Percentiles rank a stretch among this genome's conserved stretches.
These are phyloP conservation scores for Plantago coronopus DNA, from an alignment of 305 asterid genomes.

Conservation along the genomic window DNA sequence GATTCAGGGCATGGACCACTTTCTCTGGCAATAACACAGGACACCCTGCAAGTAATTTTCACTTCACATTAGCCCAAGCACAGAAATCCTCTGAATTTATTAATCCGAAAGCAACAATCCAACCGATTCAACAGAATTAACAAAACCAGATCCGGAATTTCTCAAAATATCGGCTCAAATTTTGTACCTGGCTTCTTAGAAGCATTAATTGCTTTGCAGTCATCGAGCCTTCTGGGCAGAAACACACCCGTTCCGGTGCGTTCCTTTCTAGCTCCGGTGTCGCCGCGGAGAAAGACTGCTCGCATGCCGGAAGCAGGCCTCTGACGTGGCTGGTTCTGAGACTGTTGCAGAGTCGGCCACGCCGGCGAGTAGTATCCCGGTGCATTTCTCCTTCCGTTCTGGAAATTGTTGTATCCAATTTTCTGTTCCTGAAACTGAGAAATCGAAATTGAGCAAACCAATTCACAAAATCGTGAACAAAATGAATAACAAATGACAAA, in stretches of 20 bases:
- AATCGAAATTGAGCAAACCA: conserved; percentile 33
- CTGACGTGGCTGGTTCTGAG: conserved; percentile 33
- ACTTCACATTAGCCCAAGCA: not conserved
- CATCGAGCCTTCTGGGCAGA: conserved; percentile 50
- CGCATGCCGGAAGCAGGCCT: conserved; percentile 51
- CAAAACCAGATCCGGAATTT: not conserved
- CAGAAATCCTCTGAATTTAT: conserved; percentile 8
- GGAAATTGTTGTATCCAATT: conserved; percentile 26
- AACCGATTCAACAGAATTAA: not conserved
- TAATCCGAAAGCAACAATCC: not conserved
- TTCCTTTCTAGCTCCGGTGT: conserved; percentile 45
- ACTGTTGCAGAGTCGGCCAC: conserved; percentile 54
- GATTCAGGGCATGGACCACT: conserved; percentile 64
- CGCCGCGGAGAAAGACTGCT: conserved; percentile 58
- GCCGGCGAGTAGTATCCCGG: conserved; percentile 29
- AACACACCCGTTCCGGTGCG: conserved; percentile 90
- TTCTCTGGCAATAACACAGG: conserved; percentile 58
- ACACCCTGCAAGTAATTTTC: conserved; percentile 31
- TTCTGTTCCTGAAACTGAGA: conserved; percentile 29
- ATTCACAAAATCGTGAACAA: not conserved
- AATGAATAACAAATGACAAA: too few relatives aligned
- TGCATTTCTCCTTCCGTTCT: conserved; percentile 25
- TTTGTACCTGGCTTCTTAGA: conserved; percentile 65
- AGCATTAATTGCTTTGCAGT: conserved; percentile 31
- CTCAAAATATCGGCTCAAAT: too few relatives aligned